These are phyloP conservation scores for Casuarina glauca DNA, from an alignment of 306 rosid genomes.

Conservation along the genomic window DNA sequence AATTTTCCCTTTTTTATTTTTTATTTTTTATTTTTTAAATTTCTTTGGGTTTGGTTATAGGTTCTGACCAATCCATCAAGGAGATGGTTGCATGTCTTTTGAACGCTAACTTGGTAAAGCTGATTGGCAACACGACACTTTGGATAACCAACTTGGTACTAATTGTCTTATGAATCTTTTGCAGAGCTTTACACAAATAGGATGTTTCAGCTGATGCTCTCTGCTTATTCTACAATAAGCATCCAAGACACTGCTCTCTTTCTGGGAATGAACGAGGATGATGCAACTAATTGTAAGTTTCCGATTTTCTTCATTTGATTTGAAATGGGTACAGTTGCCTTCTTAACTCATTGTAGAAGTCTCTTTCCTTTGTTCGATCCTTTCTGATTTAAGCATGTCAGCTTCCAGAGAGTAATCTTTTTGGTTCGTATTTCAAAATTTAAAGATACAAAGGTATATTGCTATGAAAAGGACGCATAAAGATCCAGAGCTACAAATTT, in stretches of 20 bases:
- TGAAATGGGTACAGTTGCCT: neutral
- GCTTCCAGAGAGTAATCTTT: neutral
- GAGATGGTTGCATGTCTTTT: neutral
- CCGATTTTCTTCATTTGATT: constrained; percentile 12
- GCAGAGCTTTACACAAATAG: constrained; percentile 80
- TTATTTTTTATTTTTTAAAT: neutral
- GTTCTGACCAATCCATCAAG: neutral
- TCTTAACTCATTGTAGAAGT: neutral
- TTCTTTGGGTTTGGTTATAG: neutral
- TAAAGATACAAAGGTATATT: neutral
- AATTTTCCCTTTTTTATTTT: neutral
- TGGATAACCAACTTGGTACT: neutral
- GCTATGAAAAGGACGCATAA: neutral
- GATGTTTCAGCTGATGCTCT: constrained; percentile 80
- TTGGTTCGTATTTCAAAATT: neutral
- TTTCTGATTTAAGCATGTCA: constrained; percentile 8
- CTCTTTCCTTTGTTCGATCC: constrained; percentile 5
- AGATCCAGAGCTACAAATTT: neutral
- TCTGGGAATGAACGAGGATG: constrained; percentile 76
- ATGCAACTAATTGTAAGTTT: constrained; percentile 69
- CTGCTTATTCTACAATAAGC: constrained; percentile 91
- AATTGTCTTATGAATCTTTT: constrained; percentile 25
- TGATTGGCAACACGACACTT: constrained; percentile 3
- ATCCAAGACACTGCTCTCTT: constrained; percentile 72
- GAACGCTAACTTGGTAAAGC: too few species aligned